Evolutionary conservation across 2,329 filamentous ascomycete genomes (phyloP).

Genomic region (Cladophialophora psammophila): DNA sequence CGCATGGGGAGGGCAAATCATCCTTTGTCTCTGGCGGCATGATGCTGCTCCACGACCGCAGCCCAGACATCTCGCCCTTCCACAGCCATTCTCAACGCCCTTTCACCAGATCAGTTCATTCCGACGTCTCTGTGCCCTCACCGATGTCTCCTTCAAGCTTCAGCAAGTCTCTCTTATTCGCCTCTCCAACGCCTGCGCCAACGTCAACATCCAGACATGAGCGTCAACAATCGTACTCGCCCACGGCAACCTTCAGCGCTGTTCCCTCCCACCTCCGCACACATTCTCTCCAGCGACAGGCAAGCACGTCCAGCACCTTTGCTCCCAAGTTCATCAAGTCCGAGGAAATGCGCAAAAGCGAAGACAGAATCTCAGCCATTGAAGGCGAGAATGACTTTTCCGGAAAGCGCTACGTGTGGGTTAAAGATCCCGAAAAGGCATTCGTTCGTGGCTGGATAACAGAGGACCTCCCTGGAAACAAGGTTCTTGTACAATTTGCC

Average conservation of each 20-base stretch:
- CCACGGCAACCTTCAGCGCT: conserved; percentile 57
- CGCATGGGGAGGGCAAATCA: conserved; percentile 14
- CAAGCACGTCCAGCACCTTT: conserved; percentile 76
- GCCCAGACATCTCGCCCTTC: conserved; percentile 46
- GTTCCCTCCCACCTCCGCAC: conserved; percentile 51
- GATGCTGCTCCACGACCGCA: conserved; percentile 39
- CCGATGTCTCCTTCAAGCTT: conserved; percentile 50
- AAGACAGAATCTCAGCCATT: conserved; percentile 70
- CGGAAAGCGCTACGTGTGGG: conserved; percentile 97
- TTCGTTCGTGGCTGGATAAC: conserved; percentile 94
- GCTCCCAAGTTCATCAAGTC: conserved; percentile 95
- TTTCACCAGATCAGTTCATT: conserved; percentile 73
- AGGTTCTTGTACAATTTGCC: conserved; percentile 87
- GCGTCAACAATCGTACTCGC: conserved; percentile 73
- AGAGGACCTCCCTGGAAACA: conserved; percentile 74
- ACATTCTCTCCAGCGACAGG: conserved; percentile 70
- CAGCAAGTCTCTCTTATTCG: conserved; percentile 78
- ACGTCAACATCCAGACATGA: conserved; percentile 63
- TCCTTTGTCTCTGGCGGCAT: conserved; percentile 21
- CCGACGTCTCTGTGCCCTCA: conserved; percentile 49
- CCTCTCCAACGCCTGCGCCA: conserved; percentile 59
- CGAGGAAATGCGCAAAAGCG: conserved; percentile 72
- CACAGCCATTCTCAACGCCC: conserved; percentile 76
- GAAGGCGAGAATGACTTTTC: conserved; percentile 99
- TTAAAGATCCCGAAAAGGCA: conserved; percentile 83